Conservation (phyloP, 2,329 filamentous ascomycete species). For the Emericellopsis cladophorae region DNA sequence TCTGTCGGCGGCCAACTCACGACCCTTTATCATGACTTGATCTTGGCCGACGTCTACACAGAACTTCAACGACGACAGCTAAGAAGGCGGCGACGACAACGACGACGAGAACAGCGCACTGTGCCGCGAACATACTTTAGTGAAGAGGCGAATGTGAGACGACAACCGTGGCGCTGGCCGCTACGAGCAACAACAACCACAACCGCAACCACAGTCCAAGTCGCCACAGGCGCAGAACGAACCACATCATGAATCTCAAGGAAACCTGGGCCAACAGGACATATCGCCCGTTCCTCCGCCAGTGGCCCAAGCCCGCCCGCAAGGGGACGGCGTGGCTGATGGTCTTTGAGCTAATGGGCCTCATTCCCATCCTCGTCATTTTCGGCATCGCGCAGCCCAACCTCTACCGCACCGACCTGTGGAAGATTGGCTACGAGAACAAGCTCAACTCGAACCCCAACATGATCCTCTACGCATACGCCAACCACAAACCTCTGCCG, state of each 20-base stretch:
- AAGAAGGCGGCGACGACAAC: too few relatives aligned
- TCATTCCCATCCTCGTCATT: slow-evolving; percentile 54
- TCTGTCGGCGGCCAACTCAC: too few relatives aligned
- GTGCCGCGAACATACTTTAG: background rate
- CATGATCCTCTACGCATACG: slow-evolving; percentile 58
- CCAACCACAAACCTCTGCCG: slow-evolving; percentile 53
- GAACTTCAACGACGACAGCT: too few relatives aligned
- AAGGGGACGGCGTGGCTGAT: slow-evolving; percentile 51
- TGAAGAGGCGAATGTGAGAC: background rate
- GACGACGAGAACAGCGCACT: background rate
- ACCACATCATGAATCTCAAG: slow-evolving; percentile 5
- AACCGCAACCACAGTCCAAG: too few relatives aligned
- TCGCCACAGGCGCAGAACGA: background rate
- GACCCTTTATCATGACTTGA: too few relatives aligned
- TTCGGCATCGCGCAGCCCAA: slow-evolving; percentile 65
- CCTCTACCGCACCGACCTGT: slow-evolving; percentile 58
- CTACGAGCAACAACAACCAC: slow-evolving; percentile 3
- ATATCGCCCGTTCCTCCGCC: slow-evolving; percentile 45
- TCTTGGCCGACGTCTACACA: too few relatives aligned
- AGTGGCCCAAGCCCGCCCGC: slow-evolving; percentile 37
- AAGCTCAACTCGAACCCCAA: slow-evolving; percentile 64
- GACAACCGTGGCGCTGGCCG: slow-evolving; percentile 8
- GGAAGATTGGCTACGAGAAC: slow-evolving; percentile 58
- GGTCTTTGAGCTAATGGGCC: slow-evolving; percentile 50
- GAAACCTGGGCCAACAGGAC: slow-evolving; percentile 6